phyloP scores from a whole-genome alignment of 148 eudicot genomes.

The Rhododendron simsii region DNA sequence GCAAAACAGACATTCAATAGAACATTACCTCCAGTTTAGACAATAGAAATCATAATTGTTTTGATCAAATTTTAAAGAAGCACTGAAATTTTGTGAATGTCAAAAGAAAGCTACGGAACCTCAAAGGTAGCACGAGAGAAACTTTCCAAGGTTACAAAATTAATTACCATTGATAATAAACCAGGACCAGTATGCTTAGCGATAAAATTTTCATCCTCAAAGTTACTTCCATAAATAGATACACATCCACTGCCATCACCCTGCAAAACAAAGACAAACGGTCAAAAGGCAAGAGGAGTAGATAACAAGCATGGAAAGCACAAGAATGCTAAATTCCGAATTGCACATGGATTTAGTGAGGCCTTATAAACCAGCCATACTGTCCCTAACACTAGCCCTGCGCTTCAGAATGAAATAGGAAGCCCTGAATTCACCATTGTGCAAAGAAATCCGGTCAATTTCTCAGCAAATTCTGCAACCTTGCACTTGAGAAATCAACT shows the following conservation, averaged over 20 bases:
- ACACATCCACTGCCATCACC: conserved; percentile 96
- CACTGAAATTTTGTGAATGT: neutral
- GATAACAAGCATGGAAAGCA: neutral
- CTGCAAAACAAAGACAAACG: conserved; percentile 29
- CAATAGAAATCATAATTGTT: neutral
- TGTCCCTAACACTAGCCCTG: neutral
- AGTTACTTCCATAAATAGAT: conserved; percentile 80
- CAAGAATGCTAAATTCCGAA: neutral
- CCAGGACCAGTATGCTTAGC: conserved; percentile 99
- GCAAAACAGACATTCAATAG: neutral
- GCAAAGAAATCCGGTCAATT: neutral
- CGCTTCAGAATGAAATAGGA: neutral
- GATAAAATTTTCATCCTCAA: conserved; percentile 91
- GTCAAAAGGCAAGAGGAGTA: conserved; percentile 15
- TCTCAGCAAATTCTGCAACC: neutral
- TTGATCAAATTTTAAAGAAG: neutral
- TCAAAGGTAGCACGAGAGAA: conserved; percentile 1
- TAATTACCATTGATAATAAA: conserved; percentile 74
- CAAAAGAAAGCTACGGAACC: conserved; percentile 6
- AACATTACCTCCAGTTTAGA: too few species aligned
- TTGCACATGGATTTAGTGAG: neutral
- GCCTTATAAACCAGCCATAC: neutral
- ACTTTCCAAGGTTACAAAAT: neutral
- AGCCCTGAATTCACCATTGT: neutral
- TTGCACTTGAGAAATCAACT: neutral